phyloP scores from a whole-genome alignment of 306 rosid species.

The Begonia loranthoides region DNA sequence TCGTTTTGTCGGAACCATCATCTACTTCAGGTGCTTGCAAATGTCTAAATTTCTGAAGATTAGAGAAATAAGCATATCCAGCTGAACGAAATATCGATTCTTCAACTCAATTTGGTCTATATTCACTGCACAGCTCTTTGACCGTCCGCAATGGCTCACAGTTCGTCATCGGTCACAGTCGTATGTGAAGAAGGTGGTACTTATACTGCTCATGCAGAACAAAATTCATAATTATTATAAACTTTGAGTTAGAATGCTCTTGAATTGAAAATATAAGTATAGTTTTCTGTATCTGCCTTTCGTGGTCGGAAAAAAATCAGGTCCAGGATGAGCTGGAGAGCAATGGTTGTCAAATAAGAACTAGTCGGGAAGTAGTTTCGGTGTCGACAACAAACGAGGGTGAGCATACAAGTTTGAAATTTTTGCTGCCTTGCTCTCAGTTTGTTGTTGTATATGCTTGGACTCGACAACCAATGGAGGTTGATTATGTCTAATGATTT shows the following conservation, averaged over 20 bases:
- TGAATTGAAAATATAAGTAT: not conserved
- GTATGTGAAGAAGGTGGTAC: conserved; percentile 45
- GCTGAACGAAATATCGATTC: no score
- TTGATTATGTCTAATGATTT: not conserved
- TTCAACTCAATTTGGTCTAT: no score
- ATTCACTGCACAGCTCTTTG: conserved; percentile 40
- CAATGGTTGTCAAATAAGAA: conserved; percentile 40
- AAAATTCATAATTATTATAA: no score
- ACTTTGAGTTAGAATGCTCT: no score
- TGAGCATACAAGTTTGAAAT: conserved; percentile 8
- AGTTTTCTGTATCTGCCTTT: conserved; percentile 1
- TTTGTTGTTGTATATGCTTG: no score
- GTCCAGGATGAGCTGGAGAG: conserved; percentile 58
- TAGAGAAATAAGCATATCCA: no score
- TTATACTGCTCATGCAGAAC: not conserved
- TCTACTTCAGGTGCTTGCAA: conserved; percentile 53
- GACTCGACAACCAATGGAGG: no score
- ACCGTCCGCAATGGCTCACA: conserved; percentile 92
- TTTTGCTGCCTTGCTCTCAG: not conserved
- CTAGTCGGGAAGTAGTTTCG: conserved; percentile 34
- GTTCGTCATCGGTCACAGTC: conserved; percentile 56
- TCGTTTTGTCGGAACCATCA: conserved; percentile 78
- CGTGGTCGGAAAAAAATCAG: conserved; percentile 16
- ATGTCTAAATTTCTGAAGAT: no score
- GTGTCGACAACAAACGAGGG: conserved; percentile 52